Percentiles rank a stretch among this genome's conserved stretches.
phyloP scores from a whole-genome alignment of 2,329 filamentous ascomycete genomes.

The Didymella lethalis region DNA sequence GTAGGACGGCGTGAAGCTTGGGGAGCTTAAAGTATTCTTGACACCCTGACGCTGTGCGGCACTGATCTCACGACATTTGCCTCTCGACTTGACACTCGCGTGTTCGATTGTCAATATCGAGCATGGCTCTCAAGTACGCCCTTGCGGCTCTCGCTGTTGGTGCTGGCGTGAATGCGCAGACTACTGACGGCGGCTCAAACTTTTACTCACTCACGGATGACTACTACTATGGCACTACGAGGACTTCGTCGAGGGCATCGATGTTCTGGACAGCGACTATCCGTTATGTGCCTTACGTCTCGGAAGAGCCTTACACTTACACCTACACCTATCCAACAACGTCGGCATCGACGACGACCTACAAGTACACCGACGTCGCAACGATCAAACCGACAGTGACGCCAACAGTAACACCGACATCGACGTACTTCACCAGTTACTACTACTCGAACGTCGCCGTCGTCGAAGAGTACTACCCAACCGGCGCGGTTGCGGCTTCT shows the following conservation, averaged over 20 bases:
- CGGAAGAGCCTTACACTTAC: slow-evolving; percentile 27
- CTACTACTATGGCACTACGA: slow-evolving; percentile 13
- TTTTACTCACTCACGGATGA: slow-evolving; percentile 15
- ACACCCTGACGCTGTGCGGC: slow-evolving; percentile 23
- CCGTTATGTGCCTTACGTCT: slow-evolving; percentile 28
- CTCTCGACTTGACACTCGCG: slow-evolving; percentile 20
- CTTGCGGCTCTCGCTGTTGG: slow-evolving; percentile 25
- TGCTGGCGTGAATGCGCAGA: slow-evolving; percentile 20
- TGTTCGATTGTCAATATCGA: slow-evolving; percentile 1
- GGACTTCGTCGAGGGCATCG: slow-evolving; percentile 15
- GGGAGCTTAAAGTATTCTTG: slow-evolving; percentile 34
- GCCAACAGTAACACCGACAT: slow-evolving; percentile 35
- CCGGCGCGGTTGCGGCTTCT: slow-evolving; percentile 32
- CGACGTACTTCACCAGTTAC: slow-evolving; percentile 27
- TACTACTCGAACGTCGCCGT: slow-evolving; percentile 27
- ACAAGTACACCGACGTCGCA: slow-evolving; percentile 23
- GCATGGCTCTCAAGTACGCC: slow-evolving; percentile 30
- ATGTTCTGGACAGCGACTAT: slow-evolving; percentile 40
- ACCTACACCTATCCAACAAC: background rate
- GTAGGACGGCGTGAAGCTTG: slow-evolving; percentile 20
- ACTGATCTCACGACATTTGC: slow-evolving; percentile 22
- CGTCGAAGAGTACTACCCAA: slow-evolving; percentile 34
- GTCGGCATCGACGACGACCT: slow-evolving; percentile 7
- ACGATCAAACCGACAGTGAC: slow-evolving; percentile 37
- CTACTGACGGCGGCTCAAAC: slow-evolving; percentile 10